Conservation (phyloP, 108 stramenopile genomes). For the Heterococcus sp. region DNA sequence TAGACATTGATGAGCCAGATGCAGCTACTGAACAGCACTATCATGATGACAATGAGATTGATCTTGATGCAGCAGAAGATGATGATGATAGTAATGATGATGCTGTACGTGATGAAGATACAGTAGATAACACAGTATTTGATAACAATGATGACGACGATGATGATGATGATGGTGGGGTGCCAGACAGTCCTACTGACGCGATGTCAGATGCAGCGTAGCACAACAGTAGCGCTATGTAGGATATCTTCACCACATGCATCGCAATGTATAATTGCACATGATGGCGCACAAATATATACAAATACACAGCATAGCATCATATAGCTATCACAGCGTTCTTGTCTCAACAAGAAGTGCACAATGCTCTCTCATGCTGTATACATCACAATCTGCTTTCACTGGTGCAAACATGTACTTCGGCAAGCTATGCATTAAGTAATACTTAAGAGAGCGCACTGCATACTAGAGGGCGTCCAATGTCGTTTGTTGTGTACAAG, state of each 20-base stretch:
- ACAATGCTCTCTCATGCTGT: too few relatives aligned
- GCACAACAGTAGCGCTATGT: too few relatives aligned
- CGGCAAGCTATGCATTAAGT: background rate
- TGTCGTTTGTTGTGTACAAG: too few relatives aligned
- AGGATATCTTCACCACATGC: background rate
- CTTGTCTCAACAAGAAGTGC: too few relatives aligned
- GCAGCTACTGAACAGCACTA: too few relatives aligned
- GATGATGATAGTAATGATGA: background rate
- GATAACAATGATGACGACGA: background rate
- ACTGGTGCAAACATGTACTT: too few relatives aligned
- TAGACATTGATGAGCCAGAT: background rate
- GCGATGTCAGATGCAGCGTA: too few relatives aligned
- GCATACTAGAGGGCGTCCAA: too few relatives aligned
- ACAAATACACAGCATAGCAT: too few relatives aligned
- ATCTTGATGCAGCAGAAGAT: background rate
- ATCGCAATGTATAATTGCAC: background rate
- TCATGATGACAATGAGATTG: background rate
- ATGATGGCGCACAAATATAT: background rate
- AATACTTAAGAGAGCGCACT: background rate
- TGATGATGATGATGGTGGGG: background rate
- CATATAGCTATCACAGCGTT: too few relatives aligned
- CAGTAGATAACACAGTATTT: background rate
- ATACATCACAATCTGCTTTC: too few relatives aligned
- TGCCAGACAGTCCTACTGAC: background rate
- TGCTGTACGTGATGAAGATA: background rate